Evolutionary conservation across 306 rosid species (phyloP).

Genomic region (Albizia julibrissin): DNA sequence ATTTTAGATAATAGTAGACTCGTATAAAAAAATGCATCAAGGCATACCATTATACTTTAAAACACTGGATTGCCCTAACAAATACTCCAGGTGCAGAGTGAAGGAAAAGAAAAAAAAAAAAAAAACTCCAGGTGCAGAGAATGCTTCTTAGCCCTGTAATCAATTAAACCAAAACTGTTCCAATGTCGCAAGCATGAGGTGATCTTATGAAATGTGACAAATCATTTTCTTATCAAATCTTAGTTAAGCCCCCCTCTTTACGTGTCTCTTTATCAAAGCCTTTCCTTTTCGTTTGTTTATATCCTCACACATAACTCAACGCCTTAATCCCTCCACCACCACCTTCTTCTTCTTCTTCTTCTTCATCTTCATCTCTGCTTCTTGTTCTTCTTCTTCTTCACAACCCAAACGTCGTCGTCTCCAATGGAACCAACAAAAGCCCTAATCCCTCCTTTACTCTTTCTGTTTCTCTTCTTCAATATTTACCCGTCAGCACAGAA

Average conservation of each 20-base stretch:
- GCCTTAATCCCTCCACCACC: background rate
- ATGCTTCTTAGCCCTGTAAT: no score
- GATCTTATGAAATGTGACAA: constrained; percentile 27
- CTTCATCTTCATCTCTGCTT: background rate
- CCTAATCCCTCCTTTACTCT: constrained; percentile 27
- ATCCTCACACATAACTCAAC: constrained; percentile 1
- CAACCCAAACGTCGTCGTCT: constrained; percentile 7
- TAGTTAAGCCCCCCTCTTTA: constrained; percentile 46
- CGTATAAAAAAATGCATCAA: no score
- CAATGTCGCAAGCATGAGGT: constrained; percentile 23
- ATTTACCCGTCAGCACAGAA: constrained; percentile 32
- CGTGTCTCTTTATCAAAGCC: constrained; percentile 29
- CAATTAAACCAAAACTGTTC: no score
- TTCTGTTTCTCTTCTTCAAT: constrained; percentile 26
- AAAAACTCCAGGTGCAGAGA: no score
- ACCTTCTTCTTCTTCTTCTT: constrained; percentile 4
- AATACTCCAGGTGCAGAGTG: no score
- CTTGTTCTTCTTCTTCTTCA: background rate
- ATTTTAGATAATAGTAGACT: no score
- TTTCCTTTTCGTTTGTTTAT: constrained; percentile 7
- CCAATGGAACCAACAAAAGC: constrained; percentile 24
- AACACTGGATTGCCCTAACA: no score
- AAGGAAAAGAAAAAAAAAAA: no score
- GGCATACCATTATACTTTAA: no score
- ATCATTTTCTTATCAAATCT: constrained; percentile 37